phyloP scores from a whole-genome alignment of 2,329 filamentous ascomycete genomes.

The Penicillium sp. region DNA sequence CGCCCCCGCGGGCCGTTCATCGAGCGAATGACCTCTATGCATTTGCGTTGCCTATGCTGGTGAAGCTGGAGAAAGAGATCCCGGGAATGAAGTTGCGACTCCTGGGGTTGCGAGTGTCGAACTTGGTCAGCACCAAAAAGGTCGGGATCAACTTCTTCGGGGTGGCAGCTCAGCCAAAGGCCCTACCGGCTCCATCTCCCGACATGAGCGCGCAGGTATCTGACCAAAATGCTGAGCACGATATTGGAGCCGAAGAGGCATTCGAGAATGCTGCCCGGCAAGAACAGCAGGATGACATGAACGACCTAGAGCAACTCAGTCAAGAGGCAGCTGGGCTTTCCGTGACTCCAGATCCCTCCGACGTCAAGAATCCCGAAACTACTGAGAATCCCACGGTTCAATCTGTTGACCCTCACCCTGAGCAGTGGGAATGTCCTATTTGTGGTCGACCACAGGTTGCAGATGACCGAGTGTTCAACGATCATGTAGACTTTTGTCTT shows the following conservation, averaged over 20 bases:
- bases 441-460: slow-evolving; percentile 76
- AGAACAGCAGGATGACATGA: slow-evolving; percentile 63
- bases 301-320: slow-evolving; percentile 64
- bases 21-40: slow-evolving; percentile 81
- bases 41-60: slow-evolving; percentile 78
- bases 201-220: background rate
- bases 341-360: background rate
- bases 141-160: slow-evolving; percentile 82
- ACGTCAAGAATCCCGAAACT: background rate
- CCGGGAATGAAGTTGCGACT: slow-evolving; percentile 78
- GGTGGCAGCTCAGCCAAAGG: slow-evolving; percentile 29
- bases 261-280: slow-evolving; percentile 65
- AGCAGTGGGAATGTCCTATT: slow-evolving; percentile 84
- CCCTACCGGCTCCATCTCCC: slow-evolving; percentile 6
- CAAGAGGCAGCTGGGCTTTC: slow-evolving; percentile 52
- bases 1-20: slow-evolving; percentile 71
- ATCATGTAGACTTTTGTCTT: slow-evolving; percentile 89
- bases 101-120: slow-evolving; percentile 86
- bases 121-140: slow-evolving; percentile 84
- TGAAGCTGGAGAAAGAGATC: slow-evolving; percentile 81
- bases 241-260: slow-evolving; percentile 70
- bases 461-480: slow-evolving; percentile 79
- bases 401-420: slow-evolving; percentile 36
- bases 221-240: slow-evolving; percentile 55
- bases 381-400: slow-evolving; percentile 28